Evolutionary conservation across 139 green algal species (phyloP), one percentile per base, ranked within the genome.

Genomic region (Astrephomene gubernaculifera): DNA sequence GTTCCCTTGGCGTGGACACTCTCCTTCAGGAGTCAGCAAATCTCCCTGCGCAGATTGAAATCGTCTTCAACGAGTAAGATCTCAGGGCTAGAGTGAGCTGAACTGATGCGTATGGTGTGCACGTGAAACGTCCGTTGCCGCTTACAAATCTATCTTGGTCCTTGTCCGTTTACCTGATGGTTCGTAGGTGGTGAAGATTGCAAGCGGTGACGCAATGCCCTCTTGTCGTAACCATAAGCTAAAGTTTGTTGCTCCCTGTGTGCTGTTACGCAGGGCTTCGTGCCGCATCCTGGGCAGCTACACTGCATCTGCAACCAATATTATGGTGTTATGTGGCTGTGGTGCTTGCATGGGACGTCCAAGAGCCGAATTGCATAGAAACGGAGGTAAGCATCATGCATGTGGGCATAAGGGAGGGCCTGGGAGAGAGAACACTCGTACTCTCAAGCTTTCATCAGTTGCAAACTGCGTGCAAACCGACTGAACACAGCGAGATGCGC

Each of bases 31-130:
- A 39, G 1, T 38, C 68, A 57, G 36, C 52, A 8, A 38, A 54
- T 35, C 68, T 75, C 33, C 68, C 68, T 31, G 68, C 68, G 31
- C 24, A 75, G 27, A 3, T 75, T 39, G 68, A 75, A 39, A 38
- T 75, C 38, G 68, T 75, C 12, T 39, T 75, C 21, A 54, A 75
- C 27, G 68, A 39, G 68, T 75, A 75, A 75, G 68, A 35, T 54
- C 6, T n/a, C n/a, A n/a, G n/a, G n/a, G n/a, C n/a, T n/a, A n/a
- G n/a, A n/a, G n/a, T n/a, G n/a, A n/a, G n/a, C n/a, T n/a, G n/a
- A n/a, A n/a, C n/a, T n/a, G n/a, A n/a, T n/a, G n/a, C n/a, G n/a
- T n/a, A n/a, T n/a, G n/a, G n/a, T n/a, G n/a, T n/a, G n/a, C n/a
- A n/a, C n/a, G n/a, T n/a, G n/a, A n/a, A n/a, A n/a, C n/a, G n/a